These are phyloP conservation scores for Massarina eburnea DNA, from an alignment of 2,329 filamentous ascomycete genomes.

Conservation along the genomic window DNA sequence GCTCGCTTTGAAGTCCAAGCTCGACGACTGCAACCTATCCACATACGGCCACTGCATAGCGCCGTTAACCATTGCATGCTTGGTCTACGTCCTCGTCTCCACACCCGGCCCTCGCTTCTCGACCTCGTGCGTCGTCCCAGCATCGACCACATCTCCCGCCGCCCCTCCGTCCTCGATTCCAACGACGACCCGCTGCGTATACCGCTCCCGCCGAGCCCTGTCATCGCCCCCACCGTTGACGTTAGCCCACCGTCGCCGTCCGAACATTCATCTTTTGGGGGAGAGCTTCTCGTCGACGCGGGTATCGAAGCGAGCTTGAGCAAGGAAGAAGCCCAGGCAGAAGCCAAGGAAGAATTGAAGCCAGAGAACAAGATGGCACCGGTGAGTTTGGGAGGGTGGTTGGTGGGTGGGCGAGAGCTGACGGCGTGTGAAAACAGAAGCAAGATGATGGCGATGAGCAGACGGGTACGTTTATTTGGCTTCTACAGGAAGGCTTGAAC, in stretches of 20 bases:
- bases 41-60: slow-evolving; percentile 18
- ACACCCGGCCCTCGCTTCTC: slow-evolving; percentile 62
- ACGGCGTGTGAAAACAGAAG: slow-evolving; percentile 37
- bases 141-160: slow-evolving; percentile 49
- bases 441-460: slow-evolving; percentile 54
- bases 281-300: not conserved
- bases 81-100: slow-evolving; percentile 60
- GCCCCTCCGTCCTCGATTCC: slow-evolving; percentile 23
- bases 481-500: slow-evolving; percentile 13
- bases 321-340: not conserved
- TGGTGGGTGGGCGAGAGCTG: slow-evolving; percentile 19
- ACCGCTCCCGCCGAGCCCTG: slow-evolving; percentile 41
- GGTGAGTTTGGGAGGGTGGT: slow-evolving; percentile 31
- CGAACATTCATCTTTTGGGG: slow-evolving; percentile 7
- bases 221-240: slow-evolving; percentile 24
- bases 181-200: slow-evolving; percentile 31
- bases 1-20: slow-evolving; percentile 2
- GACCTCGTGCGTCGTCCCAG: slow-evolving; percentile 59
- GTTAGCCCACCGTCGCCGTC: slow-evolving; percentile 26
- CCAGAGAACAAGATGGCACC: slow-evolving; percentile 39
- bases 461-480: slow-evolving; percentile 51
- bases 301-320: not conserved
- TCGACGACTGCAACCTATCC: slow-evolving; percentile 13
- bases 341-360: not conserved
- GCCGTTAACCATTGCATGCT: slow-evolving; percentile 50